phyloP scores from a whole-genome alignment of 305 asterid species.

The Fraxinus platypoda region DNA sequence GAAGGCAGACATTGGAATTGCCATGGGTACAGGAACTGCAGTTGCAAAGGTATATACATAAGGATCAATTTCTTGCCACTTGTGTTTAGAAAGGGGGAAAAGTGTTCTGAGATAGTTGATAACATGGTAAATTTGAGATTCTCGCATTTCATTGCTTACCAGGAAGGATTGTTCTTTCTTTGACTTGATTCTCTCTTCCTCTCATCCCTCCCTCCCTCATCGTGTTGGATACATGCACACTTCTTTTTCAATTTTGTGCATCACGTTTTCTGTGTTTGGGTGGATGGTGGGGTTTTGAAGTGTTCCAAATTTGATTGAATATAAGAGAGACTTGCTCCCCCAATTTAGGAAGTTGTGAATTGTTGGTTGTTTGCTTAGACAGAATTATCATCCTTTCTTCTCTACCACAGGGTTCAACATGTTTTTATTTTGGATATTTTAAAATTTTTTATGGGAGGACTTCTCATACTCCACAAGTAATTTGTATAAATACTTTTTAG shows the following conservation, averaged over 20 bases:
- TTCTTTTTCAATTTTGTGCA: neutral
- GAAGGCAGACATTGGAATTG: conserved; percentile 96
- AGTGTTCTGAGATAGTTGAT: neutral
- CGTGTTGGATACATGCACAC: neutral
- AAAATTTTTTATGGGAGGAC: neutral
- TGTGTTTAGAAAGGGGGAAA: neutral
- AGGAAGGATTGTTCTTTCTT: neutral
- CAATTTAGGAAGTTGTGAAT: neutral
- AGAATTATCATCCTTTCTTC: neutral
- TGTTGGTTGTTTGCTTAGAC: neutral
- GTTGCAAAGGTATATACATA: conserved; percentile 78
- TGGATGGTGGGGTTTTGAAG: neutral
- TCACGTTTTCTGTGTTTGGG: neutral
- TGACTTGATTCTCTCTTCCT: neutral
- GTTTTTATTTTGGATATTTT: neutral
- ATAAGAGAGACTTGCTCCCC: neutral
- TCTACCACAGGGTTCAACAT: neutral
- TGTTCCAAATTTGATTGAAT: neutral
- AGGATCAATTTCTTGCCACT: conserved; percentile 12
- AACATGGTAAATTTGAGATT: neutral
- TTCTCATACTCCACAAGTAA: neutral
- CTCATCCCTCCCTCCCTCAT: neutral
- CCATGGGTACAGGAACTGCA: conserved; percentile 99
- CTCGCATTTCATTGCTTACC: neutral
- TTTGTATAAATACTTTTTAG: neutral